Evolutionary conservation across 306 rosid genomes (phyloP).

Genomic region (Cucurbita maxima): DNA sequence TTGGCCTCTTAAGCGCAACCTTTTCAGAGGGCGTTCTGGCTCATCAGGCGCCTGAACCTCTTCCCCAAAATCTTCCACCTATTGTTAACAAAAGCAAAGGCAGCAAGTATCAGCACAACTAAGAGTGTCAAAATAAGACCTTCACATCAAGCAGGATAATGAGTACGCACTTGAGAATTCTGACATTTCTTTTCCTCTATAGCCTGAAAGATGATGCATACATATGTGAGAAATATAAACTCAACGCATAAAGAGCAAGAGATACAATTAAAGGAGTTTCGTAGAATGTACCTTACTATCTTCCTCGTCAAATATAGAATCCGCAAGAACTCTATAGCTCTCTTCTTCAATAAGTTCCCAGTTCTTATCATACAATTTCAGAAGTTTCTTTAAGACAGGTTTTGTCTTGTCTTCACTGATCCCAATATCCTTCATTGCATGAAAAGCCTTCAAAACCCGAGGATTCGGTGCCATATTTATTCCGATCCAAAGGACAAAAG

Average conservation of each 20-base stretch:
- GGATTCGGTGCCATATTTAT: constrained; percentile 62
- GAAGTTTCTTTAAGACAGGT: constrained; percentile 59
- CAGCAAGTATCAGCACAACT: constrained; percentile 11
- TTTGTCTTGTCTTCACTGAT: constrained; percentile 49
- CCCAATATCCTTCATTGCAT: constrained; percentile 66
- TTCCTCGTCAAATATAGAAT: constrained; percentile 73
- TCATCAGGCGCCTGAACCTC: constrained; percentile 21
- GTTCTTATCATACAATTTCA: constrained; percentile 56
- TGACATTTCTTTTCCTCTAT: constrained; percentile 17
- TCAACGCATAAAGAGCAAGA: neutral
- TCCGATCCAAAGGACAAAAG: neutral
- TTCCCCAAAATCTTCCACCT: constrained; percentile 32
- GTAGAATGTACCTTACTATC: constrained; percentile 36
- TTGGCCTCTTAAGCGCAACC: constrained; percentile 55
- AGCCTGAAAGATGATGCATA: constrained; percentile 22
- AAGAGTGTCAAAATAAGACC: constrained; percentile 1
- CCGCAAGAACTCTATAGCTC: constrained; percentile 67
- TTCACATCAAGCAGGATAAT: neutral
- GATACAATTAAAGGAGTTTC: neutral
- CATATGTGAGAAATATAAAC: constrained; percentile 6
- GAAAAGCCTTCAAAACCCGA: constrained; percentile 35
- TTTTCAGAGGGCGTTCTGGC: constrained; percentile 56
- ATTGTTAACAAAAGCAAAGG: constrained; percentile 14
- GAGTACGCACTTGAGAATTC: constrained; percentile 14
- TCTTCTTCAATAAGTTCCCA: constrained; percentile 94